Percentiles rank a stretch among this genome's conserved stretches.
phyloP scores from a whole-genome alignment of 2,329 filamentous ascomycete genomes.

The Colletotrichum agaves region DNA sequence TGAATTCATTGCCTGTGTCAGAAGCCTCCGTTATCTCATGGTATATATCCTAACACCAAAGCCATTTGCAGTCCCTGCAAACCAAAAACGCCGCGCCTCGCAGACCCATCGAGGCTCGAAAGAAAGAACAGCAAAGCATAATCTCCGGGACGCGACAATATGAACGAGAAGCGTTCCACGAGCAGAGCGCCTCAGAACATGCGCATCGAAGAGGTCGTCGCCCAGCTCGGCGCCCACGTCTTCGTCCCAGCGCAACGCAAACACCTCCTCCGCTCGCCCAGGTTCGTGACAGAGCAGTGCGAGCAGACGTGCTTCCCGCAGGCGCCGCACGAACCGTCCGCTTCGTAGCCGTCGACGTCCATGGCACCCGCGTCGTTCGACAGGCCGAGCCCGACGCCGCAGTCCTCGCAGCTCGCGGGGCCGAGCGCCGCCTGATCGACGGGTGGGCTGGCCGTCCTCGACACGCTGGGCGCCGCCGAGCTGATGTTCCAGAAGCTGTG shows the following conservation, averaged over 20 bases:
- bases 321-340: slow-evolving; percentile 54
- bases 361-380: slow-evolving; percentile 45
- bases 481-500: slow-evolving; percentile 72
- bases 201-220: slow-evolving; percentile 11
- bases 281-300: slow-evolving; percentile 67
- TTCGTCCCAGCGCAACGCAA: slow-evolving; percentile 60
- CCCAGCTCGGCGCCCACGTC: slow-evolving; percentile 33
- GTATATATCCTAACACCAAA: not conserved
- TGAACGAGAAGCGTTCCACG: accelerated
- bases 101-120: not conserved
- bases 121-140: not conserved
- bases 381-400: slow-evolving; percentile 49
- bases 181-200: not conserved
- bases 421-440: slow-evolving; percentile 69
- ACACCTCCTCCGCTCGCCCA: slow-evolving; percentile 65
- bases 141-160: not conserved
- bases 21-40: slow-evolving; percentile 14
- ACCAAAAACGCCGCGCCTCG: not conserved
- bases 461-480: slow-evolving; percentile 47
- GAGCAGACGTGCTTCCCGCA: slow-evolving; percentile 69
- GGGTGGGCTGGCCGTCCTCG: slow-evolving; percentile 45
- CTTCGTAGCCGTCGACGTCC: slow-evolving; percentile 50
- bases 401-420: slow-evolving; percentile 64
- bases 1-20: not conserved
- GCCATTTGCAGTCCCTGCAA: not conserved